A percentile compares a stretch with the other conserved stretches of the same genome.
phyloP scores from a whole-genome alignment of 305 asterid genomes.

The Fraxinus dipetala region DNA sequence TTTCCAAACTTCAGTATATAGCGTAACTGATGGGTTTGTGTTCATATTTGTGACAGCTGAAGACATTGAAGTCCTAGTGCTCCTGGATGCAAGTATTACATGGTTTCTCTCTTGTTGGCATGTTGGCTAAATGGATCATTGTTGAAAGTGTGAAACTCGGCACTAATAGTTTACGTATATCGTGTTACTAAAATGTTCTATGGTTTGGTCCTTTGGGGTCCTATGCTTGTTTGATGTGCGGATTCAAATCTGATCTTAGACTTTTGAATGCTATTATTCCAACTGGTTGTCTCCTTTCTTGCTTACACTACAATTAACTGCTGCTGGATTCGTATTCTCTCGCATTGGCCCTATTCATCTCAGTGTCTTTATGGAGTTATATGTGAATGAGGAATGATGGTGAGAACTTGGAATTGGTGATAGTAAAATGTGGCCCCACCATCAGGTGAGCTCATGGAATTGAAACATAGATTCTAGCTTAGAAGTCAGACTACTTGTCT shows the following conservation, averaged over 20 bases:
- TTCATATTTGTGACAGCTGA: conserved; percentile 39
- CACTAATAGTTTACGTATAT: conserved; percentile 47
- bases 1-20: not conserved
- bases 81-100: conserved; percentile 30
- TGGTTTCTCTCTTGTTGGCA: conserved; percentile 27
- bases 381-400: conserved; percentile 37
- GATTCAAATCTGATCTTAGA: conserved; percentile 35
- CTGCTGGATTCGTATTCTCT: conserved; percentile 51
- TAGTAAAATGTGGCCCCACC: conserved; percentile 27
- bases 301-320: conserved; percentile 43
- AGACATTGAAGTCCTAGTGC: conserved; percentile 33
- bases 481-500: conserved; percentile 35
- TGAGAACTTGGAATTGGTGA: conserved; percentile 28
- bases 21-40: conserved; percentile 9
- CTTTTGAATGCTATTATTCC: conserved; percentile 60
- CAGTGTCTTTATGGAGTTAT: too few relatives aligned
- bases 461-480: conserved; percentile 34
- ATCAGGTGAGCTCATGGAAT: conserved; percentile 34
- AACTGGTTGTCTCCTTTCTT: conserved; percentile 60
- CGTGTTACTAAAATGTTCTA: conserved; percentile 55
- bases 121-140: conserved; percentile 36
- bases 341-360: conserved; percentile 36
- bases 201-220: conserved; percentile 42
- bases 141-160: conserved; percentile 46
- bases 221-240: conserved; percentile 50